Evolutionary conservation across 176 grass and related monocot genomes (phyloP).

Genomic region (Dendrocalamus sinicus): DNA sequence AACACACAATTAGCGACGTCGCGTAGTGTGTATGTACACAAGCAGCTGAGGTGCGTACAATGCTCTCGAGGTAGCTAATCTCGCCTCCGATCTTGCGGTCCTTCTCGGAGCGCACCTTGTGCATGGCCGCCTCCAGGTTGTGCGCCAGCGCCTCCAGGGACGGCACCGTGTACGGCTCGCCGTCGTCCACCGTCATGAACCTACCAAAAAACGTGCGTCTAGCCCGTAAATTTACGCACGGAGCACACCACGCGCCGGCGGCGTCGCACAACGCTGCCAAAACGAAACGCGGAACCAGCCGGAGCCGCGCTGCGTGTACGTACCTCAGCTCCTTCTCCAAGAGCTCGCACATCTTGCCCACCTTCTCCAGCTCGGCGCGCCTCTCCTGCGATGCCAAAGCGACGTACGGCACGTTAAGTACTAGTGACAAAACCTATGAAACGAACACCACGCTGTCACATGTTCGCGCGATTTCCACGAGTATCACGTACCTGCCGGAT

Average conservation of each 20-base stretch:
- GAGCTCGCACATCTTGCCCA: slow-evolving; percentile 71
- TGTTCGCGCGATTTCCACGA: neutral
- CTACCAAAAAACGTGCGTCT: neutral
- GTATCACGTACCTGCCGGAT: slow-evolving; percentile 58
- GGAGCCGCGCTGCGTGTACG: too few species aligned
- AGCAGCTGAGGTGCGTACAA: slow-evolving; percentile 24
- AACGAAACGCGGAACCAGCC: neutral
- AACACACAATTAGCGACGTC: neutral
- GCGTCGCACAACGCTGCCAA: neutral
- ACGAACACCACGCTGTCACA: neutral
- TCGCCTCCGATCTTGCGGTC: slow-evolving; percentile 80
- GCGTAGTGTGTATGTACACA: neutral
- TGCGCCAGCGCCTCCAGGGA: slow-evolving; percentile 73
- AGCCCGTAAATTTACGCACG: neutral
- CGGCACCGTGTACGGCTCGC: slow-evolving; percentile 71
- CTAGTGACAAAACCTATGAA: neutral
- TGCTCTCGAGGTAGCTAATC: slow-evolving; percentile 72
- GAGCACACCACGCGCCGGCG: neutral
- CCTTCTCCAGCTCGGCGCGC: slow-evolving; percentile 72
- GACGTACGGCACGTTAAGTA: neutral
- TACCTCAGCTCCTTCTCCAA: slow-evolving; percentile 88
- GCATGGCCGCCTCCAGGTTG: slow-evolving; percentile 74
- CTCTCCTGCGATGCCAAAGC: slow-evolving; percentile 58
- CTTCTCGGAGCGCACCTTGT: slow-evolving; percentile 77
- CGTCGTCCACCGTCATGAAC: slow-evolving; percentile 76